phyloP scores from a whole-genome alignment of 2,329 filamentous ascomycete species.

The Diatrype stigma region DNA sequence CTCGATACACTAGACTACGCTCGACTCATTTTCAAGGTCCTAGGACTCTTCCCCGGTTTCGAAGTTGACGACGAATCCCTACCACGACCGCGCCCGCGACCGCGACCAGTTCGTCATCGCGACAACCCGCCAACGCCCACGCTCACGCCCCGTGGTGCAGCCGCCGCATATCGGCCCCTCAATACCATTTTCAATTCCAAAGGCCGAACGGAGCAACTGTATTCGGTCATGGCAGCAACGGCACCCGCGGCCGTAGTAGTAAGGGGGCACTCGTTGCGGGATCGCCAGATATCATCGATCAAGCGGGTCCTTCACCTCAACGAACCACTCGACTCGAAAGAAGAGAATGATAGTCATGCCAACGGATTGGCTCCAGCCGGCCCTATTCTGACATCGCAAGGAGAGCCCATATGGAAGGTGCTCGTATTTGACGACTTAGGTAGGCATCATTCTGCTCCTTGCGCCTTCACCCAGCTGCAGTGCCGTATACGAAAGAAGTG shows the following conservation, averaged over 20 bases:
- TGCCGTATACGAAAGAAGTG: background rate
- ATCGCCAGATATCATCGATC: slow-evolving; percentile 62
- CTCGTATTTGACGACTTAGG: slow-evolving; percentile 86
- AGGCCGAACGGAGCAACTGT: no score
- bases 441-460: background rate
- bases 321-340: slow-evolving; percentile 58
- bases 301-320: slow-evolving; percentile 96
- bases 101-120: no score
- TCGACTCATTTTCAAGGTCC: background rate
- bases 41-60: no score
- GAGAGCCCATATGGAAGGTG: slow-evolving; percentile 96
- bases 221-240: background rate
- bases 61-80: no score
- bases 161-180: no score
- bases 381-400: slow-evolving; percentile 80
- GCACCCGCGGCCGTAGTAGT: slow-evolving; percentile 13
- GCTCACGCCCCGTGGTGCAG: no score
- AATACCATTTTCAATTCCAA: no score
- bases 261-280: slow-evolving; percentile 25
- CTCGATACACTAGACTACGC: background rate
- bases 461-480: background rate
- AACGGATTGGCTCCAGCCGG: slow-evolving; percentile 66
- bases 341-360: slow-evolving; percentile 58
- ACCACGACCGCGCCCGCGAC: no score
- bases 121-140: no score